These are phyloP conservation scores for Podila verticillata DNA, from an alignment of 192 early-diverging fungal species.

Conservation along the genomic window DNA sequence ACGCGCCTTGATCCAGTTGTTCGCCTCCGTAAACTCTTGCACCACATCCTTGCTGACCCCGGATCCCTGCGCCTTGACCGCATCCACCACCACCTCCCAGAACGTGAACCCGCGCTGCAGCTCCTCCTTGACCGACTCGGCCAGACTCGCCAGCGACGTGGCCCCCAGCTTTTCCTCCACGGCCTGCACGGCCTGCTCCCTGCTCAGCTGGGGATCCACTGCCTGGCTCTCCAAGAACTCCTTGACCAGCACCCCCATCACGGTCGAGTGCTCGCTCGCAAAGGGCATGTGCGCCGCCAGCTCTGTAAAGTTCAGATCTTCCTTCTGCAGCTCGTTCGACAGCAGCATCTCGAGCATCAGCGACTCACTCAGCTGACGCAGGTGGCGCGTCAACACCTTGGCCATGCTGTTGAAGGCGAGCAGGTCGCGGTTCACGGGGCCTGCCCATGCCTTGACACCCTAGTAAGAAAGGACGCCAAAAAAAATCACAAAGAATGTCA, in stretches of 20 bases:
- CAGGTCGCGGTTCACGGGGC: conserved; percentile 73
- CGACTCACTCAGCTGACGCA: conserved; percentile 70
- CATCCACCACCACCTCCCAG: conserved; percentile 54
- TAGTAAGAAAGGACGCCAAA: conserved; percentile 12
- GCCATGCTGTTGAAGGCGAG: conserved; percentile 79
- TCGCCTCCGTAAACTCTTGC: conserved; percentile 41
- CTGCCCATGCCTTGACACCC: conserved; percentile 60
- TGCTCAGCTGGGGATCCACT: conserved; percentile 6
- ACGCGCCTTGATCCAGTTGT: conserved; percentile 40
- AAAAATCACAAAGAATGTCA: not conserved
- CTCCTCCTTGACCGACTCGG: conserved; percentile 54
- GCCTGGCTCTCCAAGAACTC: conserved; percentile 60
- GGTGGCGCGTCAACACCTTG: conserved; percentile 66
- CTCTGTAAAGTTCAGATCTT: conserved; percentile 56
- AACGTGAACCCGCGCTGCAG: conserved; percentile 59
- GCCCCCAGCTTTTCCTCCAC: conserved; percentile 55
- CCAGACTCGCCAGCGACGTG: conserved; percentile 35
- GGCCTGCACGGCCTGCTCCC: conserved; percentile 41
- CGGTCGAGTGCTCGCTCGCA: conserved; percentile 60
- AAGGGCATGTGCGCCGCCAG: conserved; percentile 65
- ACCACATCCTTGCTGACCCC: conserved; percentile 30
- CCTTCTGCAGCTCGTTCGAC: conserved; percentile 57
- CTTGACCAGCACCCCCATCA: conserved; percentile 60
- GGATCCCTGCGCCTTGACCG: conserved; percentile 28
- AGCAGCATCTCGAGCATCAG: conserved; percentile 64